Evolutionary conservation across 768 basidiomycete genomes (phyloP).

Genomic region (Lentinula detonsa): DNA sequence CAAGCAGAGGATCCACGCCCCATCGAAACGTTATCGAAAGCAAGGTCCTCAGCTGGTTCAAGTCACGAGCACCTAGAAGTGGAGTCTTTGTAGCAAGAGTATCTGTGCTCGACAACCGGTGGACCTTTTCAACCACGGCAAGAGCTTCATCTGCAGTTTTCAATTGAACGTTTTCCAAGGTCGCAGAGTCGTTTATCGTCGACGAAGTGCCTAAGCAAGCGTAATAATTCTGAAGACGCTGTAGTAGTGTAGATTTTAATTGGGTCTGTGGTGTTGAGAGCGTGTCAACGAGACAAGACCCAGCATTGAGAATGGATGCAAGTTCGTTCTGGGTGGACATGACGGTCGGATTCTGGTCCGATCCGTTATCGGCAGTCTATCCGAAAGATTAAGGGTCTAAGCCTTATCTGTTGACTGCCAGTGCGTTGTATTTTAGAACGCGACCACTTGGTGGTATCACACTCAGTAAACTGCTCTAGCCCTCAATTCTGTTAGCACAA

Average conservation of each 20-base stretch:
- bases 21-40: slow-evolving; percentile 68
- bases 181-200: slow-evolving; percentile 10
- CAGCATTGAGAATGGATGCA: background rate
- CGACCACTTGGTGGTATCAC: background rate
- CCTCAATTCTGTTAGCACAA: background rate
- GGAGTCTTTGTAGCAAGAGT: slow-evolving; percentile 18
- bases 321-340: background rate
- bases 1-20: slow-evolving; percentile 54
- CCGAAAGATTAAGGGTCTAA: background rate
- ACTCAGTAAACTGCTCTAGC: too few species aligned
- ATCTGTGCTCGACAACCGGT: slow-evolving; percentile 30
- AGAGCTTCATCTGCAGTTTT: slow-evolving; percentile 54
- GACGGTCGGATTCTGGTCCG: background rate
- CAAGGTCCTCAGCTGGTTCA: slow-evolving; percentile 55
- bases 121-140: slow-evolving; percentile 39
- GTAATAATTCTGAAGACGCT: slow-evolving; percentile 35
- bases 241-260: slow-evolving; percentile 31
- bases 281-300: slow-evolving; percentile 3
- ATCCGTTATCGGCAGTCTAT: background rate
- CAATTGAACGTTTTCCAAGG: slow-evolving; percentile 40
- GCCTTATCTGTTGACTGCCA: background rate
- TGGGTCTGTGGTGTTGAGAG: slow-evolving; percentile 12
- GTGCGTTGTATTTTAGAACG: too few species aligned
- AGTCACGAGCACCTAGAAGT: slow-evolving; percentile 61
- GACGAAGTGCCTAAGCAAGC: slow-evolving; percentile 15